phyloP scores from a whole-genome alignment of 805 yeast species.

The Cyberlindnera lachancei region DNA sequence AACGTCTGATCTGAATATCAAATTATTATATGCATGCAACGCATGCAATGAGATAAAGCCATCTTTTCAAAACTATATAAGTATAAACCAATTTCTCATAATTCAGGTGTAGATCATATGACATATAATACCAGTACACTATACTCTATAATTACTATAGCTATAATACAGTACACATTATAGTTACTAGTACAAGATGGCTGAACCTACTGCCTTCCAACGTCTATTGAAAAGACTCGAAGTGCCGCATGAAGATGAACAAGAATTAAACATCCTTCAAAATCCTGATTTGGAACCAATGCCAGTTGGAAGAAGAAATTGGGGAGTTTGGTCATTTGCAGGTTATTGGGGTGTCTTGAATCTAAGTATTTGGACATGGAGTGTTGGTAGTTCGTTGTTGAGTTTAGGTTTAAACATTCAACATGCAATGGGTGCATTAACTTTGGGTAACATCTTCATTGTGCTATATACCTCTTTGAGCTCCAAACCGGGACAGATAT shows the following conservation, averaged over 20 bases:
- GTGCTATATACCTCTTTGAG: constrained; percentile 28
- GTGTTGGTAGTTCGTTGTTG: constrained; percentile 32
- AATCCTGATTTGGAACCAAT: constrained; percentile 35
- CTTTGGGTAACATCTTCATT: constrained; percentile 32
- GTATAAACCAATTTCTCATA: too few relatives aligned
- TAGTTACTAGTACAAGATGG: too few relatives aligned
- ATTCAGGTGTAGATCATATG: too few relatives aligned
- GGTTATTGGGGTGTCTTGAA: constrained; percentile 31
- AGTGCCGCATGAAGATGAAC: constrained; percentile 19
- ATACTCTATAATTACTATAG: too few relatives aligned
- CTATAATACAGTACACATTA: too few relatives aligned
- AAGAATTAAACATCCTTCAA: constrained; percentile 16
- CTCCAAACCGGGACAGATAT: constrained; percentile 33
- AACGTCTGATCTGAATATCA: too few relatives aligned
- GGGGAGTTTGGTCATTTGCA: constrained; percentile 29
- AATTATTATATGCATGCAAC: too few relatives aligned
- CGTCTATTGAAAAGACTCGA: constrained; percentile 15
- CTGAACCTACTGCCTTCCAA: too few relatives aligned
- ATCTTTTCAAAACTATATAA: too few relatives aligned
- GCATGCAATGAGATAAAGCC: too few relatives aligned
- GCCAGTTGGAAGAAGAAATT: constrained; percentile 28
- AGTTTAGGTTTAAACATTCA: constrained; percentile 31
- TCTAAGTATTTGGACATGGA: constrained; percentile 30
- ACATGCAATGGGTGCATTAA: constrained; percentile 34
- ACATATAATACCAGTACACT: too few relatives aligned